phyloP scores from a whole-genome alignment of 2,329 filamentous ascomycete genomes.

The Albophoma yamanashiensis region DNA sequence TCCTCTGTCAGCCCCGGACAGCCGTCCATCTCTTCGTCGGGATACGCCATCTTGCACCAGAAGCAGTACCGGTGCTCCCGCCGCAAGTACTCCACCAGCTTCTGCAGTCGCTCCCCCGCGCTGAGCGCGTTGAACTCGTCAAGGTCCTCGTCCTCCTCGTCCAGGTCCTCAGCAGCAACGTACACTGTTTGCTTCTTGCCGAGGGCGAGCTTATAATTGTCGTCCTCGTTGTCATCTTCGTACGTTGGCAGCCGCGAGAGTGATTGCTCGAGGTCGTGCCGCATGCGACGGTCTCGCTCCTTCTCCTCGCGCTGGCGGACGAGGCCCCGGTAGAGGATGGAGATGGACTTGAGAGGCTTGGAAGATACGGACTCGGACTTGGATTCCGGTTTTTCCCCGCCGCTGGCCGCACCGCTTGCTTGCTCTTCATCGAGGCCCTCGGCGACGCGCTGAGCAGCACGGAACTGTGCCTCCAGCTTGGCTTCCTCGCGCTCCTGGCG shows the following conservation, averaged over 20 bases:
- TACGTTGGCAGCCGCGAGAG: slow-evolving; percentile 50
- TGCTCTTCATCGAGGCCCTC: slow-evolving; percentile 61
- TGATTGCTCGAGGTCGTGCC: slow-evolving; percentile 55
- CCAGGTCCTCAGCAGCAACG: slow-evolving; percentile 55
- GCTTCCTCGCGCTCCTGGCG: slow-evolving; percentile 59
- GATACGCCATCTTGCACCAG: slow-evolving; percentile 86
- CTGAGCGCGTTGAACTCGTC: slow-evolving; percentile 67
- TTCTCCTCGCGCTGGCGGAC: slow-evolving; percentile 58
- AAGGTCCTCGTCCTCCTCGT: slow-evolving; percentile 71
- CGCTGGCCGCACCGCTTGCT: slow-evolving; percentile 8
- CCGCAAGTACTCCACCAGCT: slow-evolving; percentile 59
- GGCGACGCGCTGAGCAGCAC: slow-evolving; percentile 71
- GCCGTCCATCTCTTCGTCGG: slow-evolving; percentile 64
- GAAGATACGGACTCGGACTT: slow-evolving; percentile 14
- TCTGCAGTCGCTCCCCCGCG: slow-evolving; percentile 53
- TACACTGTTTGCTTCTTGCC: slow-evolving; percentile 45
- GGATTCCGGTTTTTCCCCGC: not conserved
- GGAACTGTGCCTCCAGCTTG: slow-evolving; percentile 57
- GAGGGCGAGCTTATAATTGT: slow-evolving; percentile 60
- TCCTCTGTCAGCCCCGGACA: slow-evolving; percentile 85
- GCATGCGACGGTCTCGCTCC: slow-evolving; percentile 56
- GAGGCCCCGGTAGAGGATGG: slow-evolving; percentile 70
- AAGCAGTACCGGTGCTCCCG: slow-evolving; percentile 76
- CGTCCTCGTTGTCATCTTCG: slow-evolving; percentile 59
- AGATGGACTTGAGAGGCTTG: slow-evolving; percentile 54